Evolutionary conservation across 148 eudicot genomes (phyloP).

Genomic region (Heliamphora exappendiculata): DNA sequence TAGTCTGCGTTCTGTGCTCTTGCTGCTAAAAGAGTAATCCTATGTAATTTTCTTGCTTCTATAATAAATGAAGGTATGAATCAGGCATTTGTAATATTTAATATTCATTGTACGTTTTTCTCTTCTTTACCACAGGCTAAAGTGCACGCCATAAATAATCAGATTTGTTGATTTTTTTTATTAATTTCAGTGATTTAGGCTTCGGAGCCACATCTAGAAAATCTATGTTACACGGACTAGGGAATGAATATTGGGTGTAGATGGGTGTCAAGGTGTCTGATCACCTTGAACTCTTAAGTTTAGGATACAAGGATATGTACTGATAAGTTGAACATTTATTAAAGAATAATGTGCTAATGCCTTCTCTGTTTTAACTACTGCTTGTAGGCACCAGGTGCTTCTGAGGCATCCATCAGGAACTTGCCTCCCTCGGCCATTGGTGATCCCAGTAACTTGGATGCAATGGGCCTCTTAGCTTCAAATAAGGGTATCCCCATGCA

Average conservation of each 20-base stretch:
- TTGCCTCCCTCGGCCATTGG: constrained; percentile 92
- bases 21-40: not conserved
- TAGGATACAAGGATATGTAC: no score
- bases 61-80: not conserved
- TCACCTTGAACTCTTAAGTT: no score
- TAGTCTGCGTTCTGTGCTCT: not conserved
- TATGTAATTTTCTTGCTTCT: not conserved
- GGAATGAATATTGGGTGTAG: no score
- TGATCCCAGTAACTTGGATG: constrained; percentile 58
- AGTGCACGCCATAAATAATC: not conserved
- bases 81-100: not conserved
- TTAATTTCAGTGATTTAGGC: not conserved
- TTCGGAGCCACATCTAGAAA: not conserved
- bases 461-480: constrained; percentile 39
- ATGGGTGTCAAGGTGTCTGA: no score
- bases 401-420: constrained; percentile 74
- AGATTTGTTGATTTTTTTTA: not conserved
- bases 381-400: constrained; percentile 70
- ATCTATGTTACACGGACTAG: no score
- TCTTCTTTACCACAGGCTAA: not conserved
- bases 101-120: not conserved
- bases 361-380: not conserved
- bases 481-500: constrained; percentile 72
- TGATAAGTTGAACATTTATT: not conserved
- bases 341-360: not conserved